phyloP scores from a whole-genome alignment of 495 filamentous ascomycete genomes.

The Neurospora sp. region DNA sequence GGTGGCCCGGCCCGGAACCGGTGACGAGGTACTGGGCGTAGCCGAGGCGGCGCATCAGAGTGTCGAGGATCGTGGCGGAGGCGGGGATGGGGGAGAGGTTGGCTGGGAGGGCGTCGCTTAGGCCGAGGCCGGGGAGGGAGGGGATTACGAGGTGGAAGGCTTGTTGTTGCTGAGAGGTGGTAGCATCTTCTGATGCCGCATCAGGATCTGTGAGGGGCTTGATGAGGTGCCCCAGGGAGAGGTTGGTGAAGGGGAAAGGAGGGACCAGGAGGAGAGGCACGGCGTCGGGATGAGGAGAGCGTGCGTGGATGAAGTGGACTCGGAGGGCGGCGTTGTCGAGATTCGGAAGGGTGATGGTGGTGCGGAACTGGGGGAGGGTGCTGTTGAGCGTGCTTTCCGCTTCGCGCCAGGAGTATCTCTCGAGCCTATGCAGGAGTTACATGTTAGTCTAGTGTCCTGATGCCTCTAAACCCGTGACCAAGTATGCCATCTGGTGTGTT shows the following conservation, averaged over 20 bases:
- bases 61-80: slow-evolving; percentile 52
- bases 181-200: no score
- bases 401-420: slow-evolving; percentile 50
- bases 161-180: slow-evolving; percentile 2
- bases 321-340: slow-evolving; percentile 22
- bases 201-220: slow-evolving; percentile 42
- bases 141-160: slow-evolving; percentile 62
- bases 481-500: no score
- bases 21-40: slow-evolving; percentile 55
- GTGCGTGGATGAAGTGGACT: slow-evolving; percentile 48
- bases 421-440: slow-evolving; percentile 33
- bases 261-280: slow-evolving; percentile 55
- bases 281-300: slow-evolving; percentile 35
- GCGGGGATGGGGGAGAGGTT: slow-evolving; percentile 43
- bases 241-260: slow-evolving; percentile 60
- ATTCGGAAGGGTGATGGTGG: slow-evolving; percentile 31
- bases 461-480: no score
- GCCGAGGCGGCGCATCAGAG: slow-evolving; percentile 55
- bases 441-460: background rate
- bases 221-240: slow-evolving; percentile 56
- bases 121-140: slow-evolving; percentile 64
- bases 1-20: slow-evolving; percentile 22
- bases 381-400: slow-evolving; percentile 46
- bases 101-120: slow-evolving; percentile 48
- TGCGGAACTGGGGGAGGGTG: slow-evolving; percentile 50